Conservation (phyloP, 2,329 filamentous ascomycete genomes). For the Microcera coccophila region DNA sequence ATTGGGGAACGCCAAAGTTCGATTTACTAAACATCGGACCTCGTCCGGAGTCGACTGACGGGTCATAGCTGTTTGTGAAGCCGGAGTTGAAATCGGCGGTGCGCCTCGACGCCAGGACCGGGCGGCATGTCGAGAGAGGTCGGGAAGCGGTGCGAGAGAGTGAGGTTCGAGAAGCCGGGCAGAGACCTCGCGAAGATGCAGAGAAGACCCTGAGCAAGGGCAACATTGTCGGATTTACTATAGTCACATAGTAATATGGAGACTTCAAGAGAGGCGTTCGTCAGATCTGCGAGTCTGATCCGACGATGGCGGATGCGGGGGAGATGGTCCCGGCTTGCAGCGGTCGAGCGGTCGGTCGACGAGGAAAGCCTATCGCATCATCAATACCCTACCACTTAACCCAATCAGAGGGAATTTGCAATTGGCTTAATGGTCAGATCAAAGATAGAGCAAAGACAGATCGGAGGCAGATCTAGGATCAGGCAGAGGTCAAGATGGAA, state of each 20-base stretch:
- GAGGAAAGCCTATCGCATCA: slow-evolving; percentile 12
- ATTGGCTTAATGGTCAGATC: too few species aligned
- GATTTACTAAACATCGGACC: slow-evolving; percentile 58
- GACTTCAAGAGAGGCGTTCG: slow-evolving; percentile 16
- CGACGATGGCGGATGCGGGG: slow-evolving; percentile 24
- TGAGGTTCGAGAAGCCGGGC: slow-evolving; percentile 9
- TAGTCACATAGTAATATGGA: slow-evolving; percentile 21
- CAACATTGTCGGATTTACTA: slow-evolving; percentile 16
- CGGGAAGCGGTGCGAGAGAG: slow-evolving; percentile 4
- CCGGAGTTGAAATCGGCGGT: slow-evolving; percentile 52
- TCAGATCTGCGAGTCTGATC: slow-evolving; percentile 17
- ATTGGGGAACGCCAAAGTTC: slow-evolving; percentile 57
- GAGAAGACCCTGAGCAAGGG: slow-evolving; percentile 24
- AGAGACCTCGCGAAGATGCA: slow-evolving; percentile 12
- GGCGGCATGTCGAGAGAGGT: slow-evolving; percentile 22
- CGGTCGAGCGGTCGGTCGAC: slow-evolving; percentile 12
- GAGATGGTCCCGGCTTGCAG: slow-evolving; percentile 17
- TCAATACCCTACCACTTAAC: neutral
- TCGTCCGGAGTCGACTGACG: slow-evolving; percentile 47
- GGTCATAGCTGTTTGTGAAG: slow-evolving; percentile 58
- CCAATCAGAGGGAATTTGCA: too few species aligned
- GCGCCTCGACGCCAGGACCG: slow-evolving; percentile 35
- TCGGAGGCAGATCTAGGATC: too few species aligned
- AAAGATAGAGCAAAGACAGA: too few species aligned
- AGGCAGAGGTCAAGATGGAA: neutral